phyloP scores from a whole-genome alignment of 306 rosid species.

The Quercus robur region DNA sequence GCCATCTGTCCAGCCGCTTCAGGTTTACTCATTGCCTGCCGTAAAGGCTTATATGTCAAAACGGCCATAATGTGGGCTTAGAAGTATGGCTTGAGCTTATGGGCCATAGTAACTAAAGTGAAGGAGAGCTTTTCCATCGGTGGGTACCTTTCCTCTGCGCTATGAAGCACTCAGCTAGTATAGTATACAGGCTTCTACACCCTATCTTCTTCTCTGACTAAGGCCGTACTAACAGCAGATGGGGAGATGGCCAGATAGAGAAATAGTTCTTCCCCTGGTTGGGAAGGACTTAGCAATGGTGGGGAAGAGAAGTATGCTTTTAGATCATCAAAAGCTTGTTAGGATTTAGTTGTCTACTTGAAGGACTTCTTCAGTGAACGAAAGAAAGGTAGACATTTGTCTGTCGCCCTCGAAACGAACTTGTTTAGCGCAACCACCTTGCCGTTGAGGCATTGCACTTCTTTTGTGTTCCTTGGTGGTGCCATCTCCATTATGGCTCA shows the following conservation, averaged over 20 bases:
- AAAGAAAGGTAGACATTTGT: too few relatives aligned
- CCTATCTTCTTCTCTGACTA: too few relatives aligned
- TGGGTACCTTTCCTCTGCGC: too few relatives aligned
- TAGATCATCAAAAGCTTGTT: too few relatives aligned
- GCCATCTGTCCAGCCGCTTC: fast-evolving
- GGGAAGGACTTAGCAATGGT: fast-evolving
- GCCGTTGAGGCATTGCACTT: fast-evolving
- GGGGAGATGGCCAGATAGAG: too few relatives aligned
- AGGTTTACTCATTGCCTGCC: fast-evolving
- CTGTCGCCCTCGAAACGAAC: fast-evolving
- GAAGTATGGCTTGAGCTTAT: too few relatives aligned
- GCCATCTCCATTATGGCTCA: too few relatives aligned
- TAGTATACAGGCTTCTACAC: too few relatives aligned
- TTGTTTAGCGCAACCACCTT: fast-evolving
- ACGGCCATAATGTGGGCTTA: fast-evolving
- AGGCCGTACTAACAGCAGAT: fast-evolving
- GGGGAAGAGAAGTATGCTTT: too few relatives aligned
- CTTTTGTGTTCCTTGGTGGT: too few relatives aligned
- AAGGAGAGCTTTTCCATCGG: too few relatives aligned
- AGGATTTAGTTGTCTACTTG: fast-evolving
- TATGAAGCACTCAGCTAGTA: fast-evolving
- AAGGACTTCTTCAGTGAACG: fast-evolving
- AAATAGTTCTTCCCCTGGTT: fast-evolving
- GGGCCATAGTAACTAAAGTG: fast-evolving
- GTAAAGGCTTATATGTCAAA: fast-evolving